Evolutionary conservation across 2,329 filamentous ascomycete genomes (phyloP).

Genomic region (Diaporthe humulicola): DNA sequence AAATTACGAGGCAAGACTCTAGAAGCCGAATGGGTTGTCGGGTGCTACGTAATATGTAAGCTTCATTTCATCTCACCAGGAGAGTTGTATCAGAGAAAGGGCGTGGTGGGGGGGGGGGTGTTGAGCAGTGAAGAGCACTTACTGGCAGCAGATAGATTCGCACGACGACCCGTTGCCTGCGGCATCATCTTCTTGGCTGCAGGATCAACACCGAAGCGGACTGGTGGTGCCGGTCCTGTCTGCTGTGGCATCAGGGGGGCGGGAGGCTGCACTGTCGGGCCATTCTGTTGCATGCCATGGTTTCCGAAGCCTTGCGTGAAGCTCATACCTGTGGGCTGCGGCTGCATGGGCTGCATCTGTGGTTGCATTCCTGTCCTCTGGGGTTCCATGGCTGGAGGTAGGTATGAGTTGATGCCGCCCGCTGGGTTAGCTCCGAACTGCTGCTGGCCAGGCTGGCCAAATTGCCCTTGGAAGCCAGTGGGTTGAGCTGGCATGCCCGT

Average conservation of each 20-base stretch:
- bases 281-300: constrained; percentile 58
- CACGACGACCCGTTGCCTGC: constrained; percentile 89
- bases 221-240: constrained; percentile 87
- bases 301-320: constrained; percentile 58
- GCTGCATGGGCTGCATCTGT: constrained; percentile 55
- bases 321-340: constrained; percentile 64
- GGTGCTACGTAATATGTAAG: constrained; percentile 55
- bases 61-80: background rate
- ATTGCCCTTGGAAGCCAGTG: constrained; percentile 69
- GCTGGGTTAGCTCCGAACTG: constrained; percentile 58
- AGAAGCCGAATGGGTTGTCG: constrained; percentile 68
- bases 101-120: background rate
- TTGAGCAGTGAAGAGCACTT: constrained; percentile 64
- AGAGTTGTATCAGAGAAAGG: background rate
- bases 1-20: constrained; percentile 31
- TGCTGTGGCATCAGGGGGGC: constrained; percentile 80
- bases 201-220: constrained; percentile 85
- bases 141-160: constrained; percentile 96
- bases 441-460: constrained; percentile 50
- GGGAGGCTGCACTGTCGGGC: constrained; percentile 68
- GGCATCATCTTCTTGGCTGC: constrained; percentile 82
- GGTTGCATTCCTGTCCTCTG: constrained; percentile 67
- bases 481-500: constrained; percentile 70
- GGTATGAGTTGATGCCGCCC: constrained; percentile 67
- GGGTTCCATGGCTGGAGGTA: constrained; percentile 72